A percentile compares a stretch with the other conserved stretches of the same genome.
Evolutionary conservation across 2,329 filamentous ascomycete species (phyloP).

Genomic region (Chaetomiaceae sp.): DNA sequence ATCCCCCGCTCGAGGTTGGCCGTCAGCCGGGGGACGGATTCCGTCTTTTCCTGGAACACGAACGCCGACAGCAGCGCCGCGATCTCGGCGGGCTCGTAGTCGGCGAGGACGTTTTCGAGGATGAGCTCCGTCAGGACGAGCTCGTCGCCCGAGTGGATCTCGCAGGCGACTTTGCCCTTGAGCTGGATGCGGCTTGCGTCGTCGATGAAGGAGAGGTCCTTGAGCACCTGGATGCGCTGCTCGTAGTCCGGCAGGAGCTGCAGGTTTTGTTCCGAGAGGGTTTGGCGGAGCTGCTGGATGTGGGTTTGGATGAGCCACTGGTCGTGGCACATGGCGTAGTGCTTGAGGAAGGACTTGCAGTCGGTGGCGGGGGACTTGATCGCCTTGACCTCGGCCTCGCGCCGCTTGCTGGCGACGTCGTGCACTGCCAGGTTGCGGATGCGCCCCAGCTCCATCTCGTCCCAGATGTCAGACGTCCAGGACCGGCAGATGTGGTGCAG

Average conservation of each 20-base stretch:
- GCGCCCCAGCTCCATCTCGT: conserved; percentile 76
- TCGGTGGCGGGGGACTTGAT: conserved; percentile 60
- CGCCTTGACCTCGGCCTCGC: conserved; percentile 58
- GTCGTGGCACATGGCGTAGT: conserved; percentile 94
- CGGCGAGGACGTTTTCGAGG: conserved; percentile 90
- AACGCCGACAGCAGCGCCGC: conserved; percentile 90
- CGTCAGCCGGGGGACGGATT: conserved; percentile 73
- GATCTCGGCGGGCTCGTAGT: conserved; percentile 94
- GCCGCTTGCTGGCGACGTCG: conserved; percentile 70
- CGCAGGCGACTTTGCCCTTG: conserved; percentile 97
- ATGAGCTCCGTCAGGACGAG: conserved; percentile 93
- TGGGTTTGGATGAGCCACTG: conserved; percentile 96
- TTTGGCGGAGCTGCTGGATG: conserved; percentile 77
- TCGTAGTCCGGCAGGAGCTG: conserved; percentile 95
- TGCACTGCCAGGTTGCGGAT: conserved; percentile 80
- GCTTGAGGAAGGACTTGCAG: conserved; percentile 80
- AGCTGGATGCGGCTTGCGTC: conserved; percentile 81
- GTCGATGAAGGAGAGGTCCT: conserved; percentile 89
- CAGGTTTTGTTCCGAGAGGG: conserved; percentile 94
- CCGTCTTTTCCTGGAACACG: conserved; percentile 97
- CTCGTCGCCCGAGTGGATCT: conserved; percentile 96
- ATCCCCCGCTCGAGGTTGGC: conserved; percentile 76
- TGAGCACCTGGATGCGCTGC: conserved; percentile 86
- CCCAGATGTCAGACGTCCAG: conserved; percentile 73
- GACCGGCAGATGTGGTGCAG: conserved; percentile 64